Base-by-base conservation (phyloP, 352 stramenopile species). In the Pythium inflatum region DNA sequence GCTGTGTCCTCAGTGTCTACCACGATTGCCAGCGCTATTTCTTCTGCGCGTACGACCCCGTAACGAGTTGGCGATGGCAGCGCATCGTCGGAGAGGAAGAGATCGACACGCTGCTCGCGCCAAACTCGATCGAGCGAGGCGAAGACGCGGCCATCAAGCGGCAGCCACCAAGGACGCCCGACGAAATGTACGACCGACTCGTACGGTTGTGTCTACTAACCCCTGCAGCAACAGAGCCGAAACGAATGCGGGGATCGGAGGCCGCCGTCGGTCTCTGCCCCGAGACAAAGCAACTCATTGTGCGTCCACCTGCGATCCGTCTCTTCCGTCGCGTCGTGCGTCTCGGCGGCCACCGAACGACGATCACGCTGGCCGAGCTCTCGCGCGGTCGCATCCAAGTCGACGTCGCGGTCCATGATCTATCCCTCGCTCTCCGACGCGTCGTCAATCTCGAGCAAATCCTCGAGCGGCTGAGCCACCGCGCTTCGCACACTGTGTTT, bases 1-100 rank as follows among this genome's bases (percentile, higher is more conserved):
- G 78, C 0, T 90, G 82, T 28, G 62, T 95, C 13, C 53, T 94
- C n/a, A 87, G 62, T 12, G 71, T 95, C 24, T 91, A 79, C 31
- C 88, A 92, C 46, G 86, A 95, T 64, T 93, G 83, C 50, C 69
- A 80, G 53, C 79, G 81, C 34, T 70, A 93, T 27, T 95, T 80
- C 50, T 84, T 90, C 34, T 89, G 65, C 25, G 84, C 74, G 5
- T 95, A 95, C 70, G 82, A 90, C 8, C 86, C 88, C 0, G 62
- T 59, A 1, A 79, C 75, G 6, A 80, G 78, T 43, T 80, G 74
- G 27, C 61, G 77, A 8, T 93, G 86, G 85, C 75, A 87, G 31
- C 77, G 75, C 4, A 68, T 76, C 6, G 76, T 95, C 20, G 68
- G 69, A 0, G 84, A 95, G 48, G 54, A 80, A 8, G 68, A 91